Conservation (phyloP, 176 grass and related monocot species). For the Ananas comosus region DNA sequence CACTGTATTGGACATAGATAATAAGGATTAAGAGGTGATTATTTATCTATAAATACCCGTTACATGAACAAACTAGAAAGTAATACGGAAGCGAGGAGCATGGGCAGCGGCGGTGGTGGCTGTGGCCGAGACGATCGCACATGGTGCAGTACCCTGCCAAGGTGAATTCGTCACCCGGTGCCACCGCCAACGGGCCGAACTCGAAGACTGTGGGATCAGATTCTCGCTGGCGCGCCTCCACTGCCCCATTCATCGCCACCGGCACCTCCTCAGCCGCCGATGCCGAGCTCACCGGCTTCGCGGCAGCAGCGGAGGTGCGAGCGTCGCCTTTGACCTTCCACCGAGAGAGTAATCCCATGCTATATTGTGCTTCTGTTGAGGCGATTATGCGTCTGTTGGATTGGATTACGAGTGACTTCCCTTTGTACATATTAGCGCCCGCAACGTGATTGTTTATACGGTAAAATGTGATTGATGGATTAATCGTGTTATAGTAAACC, state of each 20-base stretch:
- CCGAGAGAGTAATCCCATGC: slow-evolving; percentile 84
- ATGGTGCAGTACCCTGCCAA: slow-evolving; percentile 77
- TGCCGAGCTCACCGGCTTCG: neutral
- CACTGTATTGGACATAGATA: too few species aligned
- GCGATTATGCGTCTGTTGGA: too few species aligned
- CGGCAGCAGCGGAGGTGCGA: slow-evolving; percentile 1
- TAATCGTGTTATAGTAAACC: too few species aligned
- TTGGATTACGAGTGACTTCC: too few species aligned
- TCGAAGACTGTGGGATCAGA: slow-evolving; percentile 84
- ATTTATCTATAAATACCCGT: too few species aligned
- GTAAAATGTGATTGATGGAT: too few species aligned
- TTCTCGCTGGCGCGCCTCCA: slow-evolving; percentile 52
- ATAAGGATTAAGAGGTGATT: too few species aligned
- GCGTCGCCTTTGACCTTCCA: slow-evolving; percentile 34
- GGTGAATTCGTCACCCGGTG: slow-evolving; percentile 49
- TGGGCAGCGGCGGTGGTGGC: slow-evolving; percentile 27
- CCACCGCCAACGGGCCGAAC: slow-evolving; percentile 60
- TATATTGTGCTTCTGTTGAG: too few species aligned
- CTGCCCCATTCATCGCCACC: slow-evolving; percentile 51
- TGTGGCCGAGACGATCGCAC: slow-evolving; percentile 50
- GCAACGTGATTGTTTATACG: too few species aligned
- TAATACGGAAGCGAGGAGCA: slow-evolving; percentile 90
- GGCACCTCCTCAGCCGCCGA: neutral
- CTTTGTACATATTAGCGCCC: too few species aligned
- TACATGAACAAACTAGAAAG: slow-evolving; percentile 26